Evolutionary conservation across 305 asterid species (phyloP).

Genomic region (Andrographis paniculata): DNA sequence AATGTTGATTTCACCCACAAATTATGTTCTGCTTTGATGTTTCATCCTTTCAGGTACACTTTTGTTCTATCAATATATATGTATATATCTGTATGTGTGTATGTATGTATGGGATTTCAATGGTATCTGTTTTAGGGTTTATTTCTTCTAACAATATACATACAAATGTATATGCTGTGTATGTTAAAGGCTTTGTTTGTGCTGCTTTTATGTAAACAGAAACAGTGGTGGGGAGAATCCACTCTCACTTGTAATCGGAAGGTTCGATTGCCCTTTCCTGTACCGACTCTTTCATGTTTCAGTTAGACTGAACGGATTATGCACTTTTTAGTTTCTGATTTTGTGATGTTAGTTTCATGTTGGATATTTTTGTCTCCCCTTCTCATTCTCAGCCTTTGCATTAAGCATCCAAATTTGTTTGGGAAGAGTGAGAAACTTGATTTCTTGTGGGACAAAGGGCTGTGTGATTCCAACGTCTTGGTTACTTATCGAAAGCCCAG

Average conservation of each 20-base stretch:
- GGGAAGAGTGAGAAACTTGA: conserved; percentile 97
- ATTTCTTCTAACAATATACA: no score
- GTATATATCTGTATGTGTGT: no score
- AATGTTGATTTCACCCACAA: conserved; percentile 96
- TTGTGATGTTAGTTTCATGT: not conserved
- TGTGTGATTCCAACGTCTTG: conserved; percentile 78
- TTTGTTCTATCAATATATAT: not conserved
- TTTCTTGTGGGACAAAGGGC: conserved; percentile 88
- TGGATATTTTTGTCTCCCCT: conserved; percentile 11
- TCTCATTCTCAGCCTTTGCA: conserved; percentile 53
- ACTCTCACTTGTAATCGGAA: conserved; percentile 83
- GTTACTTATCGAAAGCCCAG: conserved; percentile 80
- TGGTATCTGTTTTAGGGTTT: no score
- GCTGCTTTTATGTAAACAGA: conserved; percentile 41
- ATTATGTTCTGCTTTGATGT: conserved; percentile 80
- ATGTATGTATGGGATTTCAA: no score
- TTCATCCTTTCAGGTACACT: conserved; percentile 69
- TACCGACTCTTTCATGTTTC: conserved; percentile 10
- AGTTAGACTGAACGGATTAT: not conserved
- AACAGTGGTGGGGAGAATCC: conserved; percentile 55
- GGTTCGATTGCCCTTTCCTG: conserved; percentile 30
- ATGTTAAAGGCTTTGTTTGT: no score
- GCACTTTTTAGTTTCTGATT: not conserved
- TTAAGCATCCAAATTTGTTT: conserved; percentile 88
- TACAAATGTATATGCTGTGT: no score